phyloP scores from a whole-genome alignment of 148 eudicot species.

The Rhododendron griersonianum region DNA sequence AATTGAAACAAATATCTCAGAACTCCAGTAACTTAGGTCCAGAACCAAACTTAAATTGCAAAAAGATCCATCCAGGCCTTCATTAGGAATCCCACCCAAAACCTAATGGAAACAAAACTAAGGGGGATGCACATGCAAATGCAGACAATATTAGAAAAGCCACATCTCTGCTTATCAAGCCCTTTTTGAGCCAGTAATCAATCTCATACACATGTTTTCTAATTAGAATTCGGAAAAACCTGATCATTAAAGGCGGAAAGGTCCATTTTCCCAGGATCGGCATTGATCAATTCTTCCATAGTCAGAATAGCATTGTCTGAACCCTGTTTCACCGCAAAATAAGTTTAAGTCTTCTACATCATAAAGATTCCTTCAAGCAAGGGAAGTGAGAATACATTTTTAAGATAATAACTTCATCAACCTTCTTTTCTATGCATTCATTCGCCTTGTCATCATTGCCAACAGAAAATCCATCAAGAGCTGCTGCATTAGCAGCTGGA shows the following conservation, averaged over 20 bases:
- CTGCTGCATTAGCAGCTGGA: too few relatives aligned
- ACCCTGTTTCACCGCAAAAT: neutral
- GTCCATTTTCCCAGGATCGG: constrained; percentile 55
- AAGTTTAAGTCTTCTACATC: neutral
- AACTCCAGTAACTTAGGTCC: neutral
- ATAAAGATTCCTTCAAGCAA: constrained; percentile 14
- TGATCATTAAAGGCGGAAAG: constrained; percentile 29
- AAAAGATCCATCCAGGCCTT: neutral
- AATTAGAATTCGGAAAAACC: neutral
- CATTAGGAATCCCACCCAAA: neutral
- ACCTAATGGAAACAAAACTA: neutral
- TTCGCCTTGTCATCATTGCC: too few relatives aligned
- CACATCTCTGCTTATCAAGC: neutral
- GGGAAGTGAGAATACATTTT: constrained; percentile 14
- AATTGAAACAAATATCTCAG: neutral
- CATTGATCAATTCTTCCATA: constrained; percentile 51
- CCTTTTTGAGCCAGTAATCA: neutral
- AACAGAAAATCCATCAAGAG: too few relatives aligned
- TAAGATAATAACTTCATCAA: neutral
- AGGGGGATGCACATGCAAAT: neutral
- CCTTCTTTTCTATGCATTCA: too few relatives aligned
- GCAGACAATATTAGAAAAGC: neutral
- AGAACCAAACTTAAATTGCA: neutral
- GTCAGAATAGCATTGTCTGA: constrained; percentile 15
- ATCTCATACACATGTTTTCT: neutral